Evolutionary conservation across 2,329 filamentous ascomycete genomes (phyloP).

Genomic region (Teratosphaeria nubilosa): DNA sequence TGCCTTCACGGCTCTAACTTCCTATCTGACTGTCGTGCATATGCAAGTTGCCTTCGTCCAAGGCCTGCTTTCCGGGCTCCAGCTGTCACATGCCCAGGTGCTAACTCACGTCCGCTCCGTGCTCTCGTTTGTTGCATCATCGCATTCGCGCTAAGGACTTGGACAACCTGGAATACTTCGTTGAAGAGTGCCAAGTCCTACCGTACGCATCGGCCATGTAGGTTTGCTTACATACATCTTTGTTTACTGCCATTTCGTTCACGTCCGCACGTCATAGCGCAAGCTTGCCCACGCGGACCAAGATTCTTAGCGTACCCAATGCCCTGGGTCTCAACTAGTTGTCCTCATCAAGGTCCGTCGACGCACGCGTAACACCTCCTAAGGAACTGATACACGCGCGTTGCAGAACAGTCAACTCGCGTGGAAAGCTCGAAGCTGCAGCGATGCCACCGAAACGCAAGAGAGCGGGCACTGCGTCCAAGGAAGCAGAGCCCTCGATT

Average conservation of each 20-base stretch:
- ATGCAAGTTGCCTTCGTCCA: background rate
- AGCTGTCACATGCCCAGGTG: background rate
- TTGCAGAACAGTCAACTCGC: background rate
- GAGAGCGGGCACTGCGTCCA: slow-evolving; percentile 50
- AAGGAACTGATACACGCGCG: background rate
- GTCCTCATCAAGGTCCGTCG: background rate
- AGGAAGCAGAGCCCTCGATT: slow-evolving; percentile 22
- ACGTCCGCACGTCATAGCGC: background rate
- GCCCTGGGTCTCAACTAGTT: background rate
- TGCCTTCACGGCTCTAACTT: background rate
- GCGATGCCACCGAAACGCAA: slow-evolving; percentile 40
- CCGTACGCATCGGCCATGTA: no score
- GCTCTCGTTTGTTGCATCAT: background rate
- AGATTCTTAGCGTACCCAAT: background rate
- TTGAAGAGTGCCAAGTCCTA: no score
- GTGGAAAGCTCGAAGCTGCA: background rate
- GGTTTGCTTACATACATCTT: background rate
- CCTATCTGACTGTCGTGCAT: background rate
- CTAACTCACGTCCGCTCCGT: background rate
- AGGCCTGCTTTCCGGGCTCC: background rate
- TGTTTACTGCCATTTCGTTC: background rate
- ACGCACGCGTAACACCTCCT: background rate
- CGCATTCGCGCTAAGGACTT: background rate
- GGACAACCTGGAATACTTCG: no score
- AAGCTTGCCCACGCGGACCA: background rate